A percentile compares a stretch with the other conserved stretches of the same genome.
phyloP scores from a whole-genome alignment of 2,329 filamentous ascomycete species.

The Colletotrichum ledebouriae region DNA sequence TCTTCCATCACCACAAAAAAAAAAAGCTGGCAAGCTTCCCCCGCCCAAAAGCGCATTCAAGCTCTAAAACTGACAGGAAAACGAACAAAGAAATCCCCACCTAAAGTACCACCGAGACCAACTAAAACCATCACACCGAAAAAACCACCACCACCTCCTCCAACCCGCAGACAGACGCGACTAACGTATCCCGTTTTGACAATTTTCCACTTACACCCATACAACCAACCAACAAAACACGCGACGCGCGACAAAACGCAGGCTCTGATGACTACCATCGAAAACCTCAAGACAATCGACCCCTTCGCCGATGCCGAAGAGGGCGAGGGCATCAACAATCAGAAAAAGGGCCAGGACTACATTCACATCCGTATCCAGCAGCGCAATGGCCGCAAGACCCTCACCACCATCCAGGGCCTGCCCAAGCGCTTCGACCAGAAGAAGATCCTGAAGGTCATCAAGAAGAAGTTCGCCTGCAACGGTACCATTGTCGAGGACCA shows the following conservation, averaged over 20 bases:
- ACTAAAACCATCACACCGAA: slow-evolving; percentile 8
- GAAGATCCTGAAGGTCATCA: slow-evolving; percentile 99
- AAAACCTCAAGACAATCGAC: slow-evolving; percentile 45
- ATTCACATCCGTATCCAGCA: slow-evolving; percentile 45
- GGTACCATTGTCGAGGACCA: slow-evolving; percentile 44
- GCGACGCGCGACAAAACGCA: slow-evolving; percentile 22
- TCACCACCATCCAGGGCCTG: slow-evolving; percentile 99
- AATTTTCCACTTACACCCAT: neutral
- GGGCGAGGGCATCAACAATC: slow-evolving; percentile 42
- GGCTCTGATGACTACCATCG: slow-evolving; percentile 45
- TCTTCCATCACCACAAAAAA: slow-evolving; percentile 12
- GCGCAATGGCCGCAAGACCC: slow-evolving; percentile 88
- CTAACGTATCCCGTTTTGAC: neutral
- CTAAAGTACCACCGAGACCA: neutral
- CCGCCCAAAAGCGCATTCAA: slow-evolving; percentile 26
- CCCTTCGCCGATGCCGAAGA: slow-evolving; percentile 45
- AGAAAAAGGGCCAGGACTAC: slow-evolving; percentile 44
- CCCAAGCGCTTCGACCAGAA: slow-evolving; percentile 99
- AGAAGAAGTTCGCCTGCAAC: slow-evolving; percentile 78
- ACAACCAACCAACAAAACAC: neutral
- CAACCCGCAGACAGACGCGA: neutral
- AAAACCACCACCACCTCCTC: slow-evolving; percentile 3
- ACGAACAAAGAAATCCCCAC: neutral
- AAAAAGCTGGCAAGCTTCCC: slow-evolving; percentile 15
- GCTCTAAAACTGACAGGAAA: neutral